Evolutionary conservation across 2,329 filamentous ascomycete species (phyloP), one percentile per base, ranked within the genome.

Genomic region (Eutypella sp.): DNA sequence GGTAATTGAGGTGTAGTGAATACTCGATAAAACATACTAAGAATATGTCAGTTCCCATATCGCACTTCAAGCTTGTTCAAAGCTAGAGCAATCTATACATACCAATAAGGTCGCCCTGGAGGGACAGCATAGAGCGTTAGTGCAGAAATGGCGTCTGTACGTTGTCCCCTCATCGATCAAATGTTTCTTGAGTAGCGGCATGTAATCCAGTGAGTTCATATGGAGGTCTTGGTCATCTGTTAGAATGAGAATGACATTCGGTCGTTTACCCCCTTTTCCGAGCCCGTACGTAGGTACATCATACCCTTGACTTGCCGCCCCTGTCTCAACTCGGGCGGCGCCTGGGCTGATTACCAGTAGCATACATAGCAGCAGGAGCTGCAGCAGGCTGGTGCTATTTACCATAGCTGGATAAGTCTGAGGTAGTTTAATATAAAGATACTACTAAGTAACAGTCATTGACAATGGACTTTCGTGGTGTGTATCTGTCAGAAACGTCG

Each of bases 191-290:
- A 84, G 64, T 2, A 71, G 64, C 0, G 79, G 79, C 69, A 82
- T 82, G 48, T 84, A 84, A 0, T 75, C 67, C 3, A 85, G 57
- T 0, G 82, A 85, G 40, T 79, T 67, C 53, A 87, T 67, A 34
- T 78, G 74, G 2, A 79, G 62, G 55, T 87, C 83, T 56, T 87
- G 83, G 50, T 87, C 84, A 49, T 87, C 84, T 0, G 81, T 83
- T 33, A 87, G 68, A 47, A 87, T 79, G 56, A 87, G 82, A 18
- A 87, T 67, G 39, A 87, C 77, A 51, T 86, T 86, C 0, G 76
- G 72, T 16, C 57, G 3, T 13, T 46, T 38, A 27, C 25, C 43
- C 33, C 18, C 24, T 34, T 45, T 42, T 16, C 39, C 25, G 9
- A 5, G 40, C 9, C 19, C 38, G 18, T 18, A 11, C 4, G 18